Evolutionary conservation across 1,284 basidiomycete genomes (phyloP).

Genomic region (Stygiomarasmius scandens): DNA sequence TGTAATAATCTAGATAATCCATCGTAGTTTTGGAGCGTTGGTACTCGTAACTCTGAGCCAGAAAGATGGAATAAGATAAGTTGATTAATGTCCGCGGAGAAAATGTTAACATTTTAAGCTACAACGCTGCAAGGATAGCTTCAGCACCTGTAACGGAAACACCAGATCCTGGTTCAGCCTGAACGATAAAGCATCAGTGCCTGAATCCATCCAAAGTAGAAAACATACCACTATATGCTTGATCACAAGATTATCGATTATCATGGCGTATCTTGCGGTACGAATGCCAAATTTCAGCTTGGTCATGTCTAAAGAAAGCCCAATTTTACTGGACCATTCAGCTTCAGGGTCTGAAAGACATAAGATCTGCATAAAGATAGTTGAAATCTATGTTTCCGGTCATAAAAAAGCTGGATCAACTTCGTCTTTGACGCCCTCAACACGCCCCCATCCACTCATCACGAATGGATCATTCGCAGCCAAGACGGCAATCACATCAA

Average conservation of each 20-base stretch:
- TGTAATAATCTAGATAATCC: neutral
- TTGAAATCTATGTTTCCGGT: too few relatives aligned
- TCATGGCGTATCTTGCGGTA: constrained; percentile 69
- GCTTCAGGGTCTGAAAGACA: constrained; percentile 67
- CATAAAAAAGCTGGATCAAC: constrained; percentile 33
- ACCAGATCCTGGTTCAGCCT: constrained; percentile 56
- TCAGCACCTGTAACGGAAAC: constrained; percentile 73
- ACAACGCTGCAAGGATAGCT: constrained; percentile 62
- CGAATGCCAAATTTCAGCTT: constrained; percentile 61
- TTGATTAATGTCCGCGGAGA: too few relatives aligned
- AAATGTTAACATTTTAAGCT: constrained; percentile 12
- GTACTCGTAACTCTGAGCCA: too few relatives aligned
- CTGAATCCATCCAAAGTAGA: neutral
- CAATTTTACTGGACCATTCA: constrained; percentile 66
- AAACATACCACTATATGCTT: constrained; percentile 49
- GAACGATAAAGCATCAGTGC: constrained; percentile 1
- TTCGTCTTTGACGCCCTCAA: constrained; percentile 72
- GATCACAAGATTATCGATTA: constrained; percentile 73
- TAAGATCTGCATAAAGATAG: constrained; percentile 48
- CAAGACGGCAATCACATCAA: constrained; percentile 71
- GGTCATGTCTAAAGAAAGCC: constrained; percentile 62
- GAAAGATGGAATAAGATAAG: too few relatives aligned
- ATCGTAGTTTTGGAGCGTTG: too few relatives aligned
- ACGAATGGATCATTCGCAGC: constrained; percentile 81
- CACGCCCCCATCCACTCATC: constrained; percentile 76